These are phyloP conservation scores for Comarum palustre DNA, from an alignment of 306 rosid species.

Conservation along the genomic window DNA sequence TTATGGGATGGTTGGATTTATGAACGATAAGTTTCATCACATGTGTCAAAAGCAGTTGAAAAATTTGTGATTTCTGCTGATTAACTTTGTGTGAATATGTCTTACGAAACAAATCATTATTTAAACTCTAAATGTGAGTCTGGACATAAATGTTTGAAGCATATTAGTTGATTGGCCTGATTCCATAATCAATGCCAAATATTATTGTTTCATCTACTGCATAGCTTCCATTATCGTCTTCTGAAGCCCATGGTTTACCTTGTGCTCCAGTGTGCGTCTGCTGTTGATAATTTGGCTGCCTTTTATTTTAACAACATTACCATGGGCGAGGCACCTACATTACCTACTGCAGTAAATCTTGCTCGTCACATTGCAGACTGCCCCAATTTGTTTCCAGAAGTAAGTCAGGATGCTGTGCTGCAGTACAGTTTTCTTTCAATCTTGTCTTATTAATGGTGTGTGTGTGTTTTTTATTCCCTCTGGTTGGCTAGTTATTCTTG, in stretches of 20 bases:
- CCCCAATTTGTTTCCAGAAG: slow-evolving; percentile 94
- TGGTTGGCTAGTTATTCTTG: not conserved
- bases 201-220: not conserved
- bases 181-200: not conserved
- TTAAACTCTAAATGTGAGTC: not conserved
- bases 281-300: slow-evolving; percentile 93
- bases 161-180: not conserved
- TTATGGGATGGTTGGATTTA: not conserved
- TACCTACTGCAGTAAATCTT: slow-evolving; percentile 74
- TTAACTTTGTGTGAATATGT: not conserved
- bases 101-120: not conserved
- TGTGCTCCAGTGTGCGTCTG: slow-evolving; percentile 86
- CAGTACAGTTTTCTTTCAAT: not conserved
- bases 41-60: not conserved
- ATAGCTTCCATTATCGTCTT: not conserved
- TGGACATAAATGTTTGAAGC: not conserved
- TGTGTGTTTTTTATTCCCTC: not conserved
- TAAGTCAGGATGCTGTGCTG: slow-evolving; percentile 29
- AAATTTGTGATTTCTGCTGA: not conserved
- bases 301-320: slow-evolving; percentile 89
- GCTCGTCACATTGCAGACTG: slow-evolving; percentile 80
- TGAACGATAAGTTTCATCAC: not conserved
- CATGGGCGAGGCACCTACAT: slow-evolving; percentile 88
- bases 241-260: slow-evolving; percentile 25
- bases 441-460: not conserved